Evolutionary conservation across 805 yeast species (phyloP), one percentile per base, ranked within the genome.

Genomic region (Metschnikowia noctiluminum): DNA sequence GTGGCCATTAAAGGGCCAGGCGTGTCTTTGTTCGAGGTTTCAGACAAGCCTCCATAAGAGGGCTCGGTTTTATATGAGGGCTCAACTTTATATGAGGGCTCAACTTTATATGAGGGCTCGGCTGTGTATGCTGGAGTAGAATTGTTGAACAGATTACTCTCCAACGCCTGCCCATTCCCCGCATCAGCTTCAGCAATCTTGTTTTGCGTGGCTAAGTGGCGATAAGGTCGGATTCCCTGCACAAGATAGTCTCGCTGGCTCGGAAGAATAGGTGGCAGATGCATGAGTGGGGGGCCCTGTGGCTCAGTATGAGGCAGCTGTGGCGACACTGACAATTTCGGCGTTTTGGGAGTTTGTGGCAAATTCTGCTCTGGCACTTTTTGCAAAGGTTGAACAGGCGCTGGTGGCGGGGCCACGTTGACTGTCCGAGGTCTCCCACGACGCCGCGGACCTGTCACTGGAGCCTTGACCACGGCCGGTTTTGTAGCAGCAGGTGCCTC

Each of bases 181-280:
- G 21, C 21, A 21, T 4, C 21, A 4, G 21, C 21, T 21, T 21
- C 21, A 21, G 21, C 21, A 21, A 4, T 21, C 21, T 21, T 21
- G 21, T 21, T 21, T 3, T 21, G 21, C 21, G 21, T 21, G 21
- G 21, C 21, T 4, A 21, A 21, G 34, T 50, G 49, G 6, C 46
- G 40, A 31, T 50, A 50, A 2, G 53, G 51, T 7, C 50, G 53
- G 28, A 50, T 46, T 6, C 51, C 53, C 15, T 43, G 50, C 15
- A 50, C 50, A 9, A 44, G 44, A 16, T 30, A 15, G 27, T 16
- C 39, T 14, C 55, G 38, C 47, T 54, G 57, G 28, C 57, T 54
- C n/a, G 57, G 57, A 16, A 54, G 48, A 16, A 54, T 51, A 2
- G 57, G 57, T 13, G 57, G 55, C 54, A 48, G 49, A 40, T 48